phyloP scores from a whole-genome alignment of 352 stramenopile species.

The Thalassiosira livingstoniorum region DNA sequence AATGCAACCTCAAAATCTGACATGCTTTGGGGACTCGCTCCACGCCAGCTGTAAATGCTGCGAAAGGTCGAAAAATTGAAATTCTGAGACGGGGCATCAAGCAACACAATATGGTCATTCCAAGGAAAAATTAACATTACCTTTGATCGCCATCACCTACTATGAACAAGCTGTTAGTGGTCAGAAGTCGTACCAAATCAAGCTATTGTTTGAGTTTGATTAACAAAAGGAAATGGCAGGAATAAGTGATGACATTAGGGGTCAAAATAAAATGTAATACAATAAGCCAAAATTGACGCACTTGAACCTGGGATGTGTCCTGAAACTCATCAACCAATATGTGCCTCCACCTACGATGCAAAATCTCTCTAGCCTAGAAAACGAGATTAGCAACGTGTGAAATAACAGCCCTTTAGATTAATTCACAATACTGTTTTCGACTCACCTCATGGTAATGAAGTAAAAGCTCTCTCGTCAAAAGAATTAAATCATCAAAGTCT shows the following conservation, averaged over 20 bases:
- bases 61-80: too few relatives aligned
- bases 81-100: too few relatives aligned
- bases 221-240: too few relatives aligned
- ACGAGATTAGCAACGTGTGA: too few relatives aligned
- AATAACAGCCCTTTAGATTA: too few relatives aligned
- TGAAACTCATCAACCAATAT: conserved; percentile 88
- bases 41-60: conserved; percentile 87
- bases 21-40: conserved; percentile 83
- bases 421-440: too few relatives aligned
- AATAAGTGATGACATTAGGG: too few relatives aligned
- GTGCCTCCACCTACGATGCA: conserved; percentile 78
- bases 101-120: too few relatives aligned
- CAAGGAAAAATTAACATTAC: too few relatives aligned
- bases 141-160: conserved; percentile 87
- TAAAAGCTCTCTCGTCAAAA: conserved; percentile 81
- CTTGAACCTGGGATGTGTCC: conserved; percentile 84
- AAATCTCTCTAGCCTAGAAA: conserved; percentile 48
- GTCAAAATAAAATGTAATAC: too few relatives aligned
- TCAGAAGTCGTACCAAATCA: conserved; percentile 82
- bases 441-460: conserved; percentile 60
- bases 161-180: conserved; percentile 79
- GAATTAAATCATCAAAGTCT: conserved; percentile 88
- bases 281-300: too few relatives aligned
- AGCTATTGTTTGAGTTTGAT: too few relatives aligned
- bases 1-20: conserved; percentile 80